Conservation (phyloP, 352 stramenopile genomes). For the Pythium rishiriense region DNA sequence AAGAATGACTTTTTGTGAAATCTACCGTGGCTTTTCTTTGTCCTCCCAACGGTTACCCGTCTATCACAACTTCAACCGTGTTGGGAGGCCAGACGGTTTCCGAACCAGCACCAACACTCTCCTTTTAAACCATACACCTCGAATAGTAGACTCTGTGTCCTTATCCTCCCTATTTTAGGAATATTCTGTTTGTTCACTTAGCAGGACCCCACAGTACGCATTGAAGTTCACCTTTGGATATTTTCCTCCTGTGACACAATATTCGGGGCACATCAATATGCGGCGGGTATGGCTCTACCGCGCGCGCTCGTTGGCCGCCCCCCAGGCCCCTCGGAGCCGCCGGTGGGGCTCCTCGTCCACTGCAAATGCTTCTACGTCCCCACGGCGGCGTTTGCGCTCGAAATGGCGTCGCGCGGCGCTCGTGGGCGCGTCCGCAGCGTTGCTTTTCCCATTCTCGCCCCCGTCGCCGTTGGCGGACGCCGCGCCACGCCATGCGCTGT, state of each 20-base stretch:
- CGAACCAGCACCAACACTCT: slow-evolving; percentile 12
- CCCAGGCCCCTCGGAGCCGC: slow-evolving; percentile 4
- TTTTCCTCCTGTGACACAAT: not conserved
- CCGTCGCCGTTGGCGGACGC: not conserved
- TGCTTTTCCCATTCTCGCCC: slow-evolving; percentile 5
- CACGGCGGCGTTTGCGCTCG: not conserved
- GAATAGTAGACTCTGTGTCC: not conserved
- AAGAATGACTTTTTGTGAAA: slow-evolving; percentile 18
- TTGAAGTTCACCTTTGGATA: not conserved
- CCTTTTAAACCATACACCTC: too few species aligned
- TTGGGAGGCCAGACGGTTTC: slow-evolving; percentile 9
- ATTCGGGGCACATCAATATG: not conserved
- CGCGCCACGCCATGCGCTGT: slow-evolving; percentile 9
- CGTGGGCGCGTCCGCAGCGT: not conserved
- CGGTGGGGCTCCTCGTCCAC: not conserved
- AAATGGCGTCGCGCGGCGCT: slow-evolving; percentile 19
- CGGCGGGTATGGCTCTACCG: not conserved
- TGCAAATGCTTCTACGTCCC: not conserved
- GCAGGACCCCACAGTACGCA: not conserved
- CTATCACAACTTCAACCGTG: slow-evolving; percentile 31
- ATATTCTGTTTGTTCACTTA: not conserved
- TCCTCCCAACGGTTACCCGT: not conserved
- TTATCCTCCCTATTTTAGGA: too few species aligned
- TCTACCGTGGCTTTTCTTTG: not conserved
- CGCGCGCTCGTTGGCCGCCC: not conserved